These are phyloP conservation scores for Nannochloris sp. DNA, from an alignment of 139 green algal species.

Conservation along the genomic window DNA sequence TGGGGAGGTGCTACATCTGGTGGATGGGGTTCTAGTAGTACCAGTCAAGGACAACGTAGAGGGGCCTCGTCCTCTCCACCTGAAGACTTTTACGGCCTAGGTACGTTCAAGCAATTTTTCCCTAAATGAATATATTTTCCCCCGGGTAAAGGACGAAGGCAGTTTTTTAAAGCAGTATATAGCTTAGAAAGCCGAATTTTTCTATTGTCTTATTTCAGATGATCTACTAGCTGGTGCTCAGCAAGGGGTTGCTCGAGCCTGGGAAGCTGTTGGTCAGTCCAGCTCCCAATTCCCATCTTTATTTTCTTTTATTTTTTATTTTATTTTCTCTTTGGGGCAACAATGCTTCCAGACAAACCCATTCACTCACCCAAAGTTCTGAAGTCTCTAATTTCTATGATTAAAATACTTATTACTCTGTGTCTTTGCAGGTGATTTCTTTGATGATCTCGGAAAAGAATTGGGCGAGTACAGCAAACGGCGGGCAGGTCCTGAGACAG, in stretches of 20 bases:
- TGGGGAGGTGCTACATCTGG: background rate
- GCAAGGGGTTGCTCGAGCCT: background rate
- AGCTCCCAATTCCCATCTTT: too few relatives aligned
- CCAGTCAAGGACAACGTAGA: too few relatives aligned
- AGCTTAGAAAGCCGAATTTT: too few relatives aligned
- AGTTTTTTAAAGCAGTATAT: too few relatives aligned
- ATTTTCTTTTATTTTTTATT: background rate
- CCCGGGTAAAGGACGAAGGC: too few relatives aligned
- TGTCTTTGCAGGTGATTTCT: slow-evolving; percentile 44
- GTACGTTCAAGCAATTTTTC: too few relatives aligned
- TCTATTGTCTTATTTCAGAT: too few relatives aligned
- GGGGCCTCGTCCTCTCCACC: background rate
- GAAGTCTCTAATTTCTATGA: too few relatives aligned
- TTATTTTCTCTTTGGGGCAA: background rate
- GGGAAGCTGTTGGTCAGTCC: background rate
- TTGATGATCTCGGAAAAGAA: slow-evolving; percentile 54
- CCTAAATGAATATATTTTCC: too few relatives aligned
- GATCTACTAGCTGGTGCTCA: too few relatives aligned
- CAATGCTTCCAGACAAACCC: too few relatives aligned
- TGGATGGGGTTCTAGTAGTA: background rate
- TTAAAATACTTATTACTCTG: background rate
- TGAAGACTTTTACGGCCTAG: slow-evolving; percentile 34
- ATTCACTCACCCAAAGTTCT: too few relatives aligned
- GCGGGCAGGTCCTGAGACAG: background rate
- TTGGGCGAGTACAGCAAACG: slow-evolving; percentile 23